Percentiles rank a stretch among this genome's conserved stretches.
These are phyloP conservation scores for Aspergillus quadricinctus DNA, from an alignment of 2,329 filamentous ascomycete species.

Conservation along the genomic window DNA sequence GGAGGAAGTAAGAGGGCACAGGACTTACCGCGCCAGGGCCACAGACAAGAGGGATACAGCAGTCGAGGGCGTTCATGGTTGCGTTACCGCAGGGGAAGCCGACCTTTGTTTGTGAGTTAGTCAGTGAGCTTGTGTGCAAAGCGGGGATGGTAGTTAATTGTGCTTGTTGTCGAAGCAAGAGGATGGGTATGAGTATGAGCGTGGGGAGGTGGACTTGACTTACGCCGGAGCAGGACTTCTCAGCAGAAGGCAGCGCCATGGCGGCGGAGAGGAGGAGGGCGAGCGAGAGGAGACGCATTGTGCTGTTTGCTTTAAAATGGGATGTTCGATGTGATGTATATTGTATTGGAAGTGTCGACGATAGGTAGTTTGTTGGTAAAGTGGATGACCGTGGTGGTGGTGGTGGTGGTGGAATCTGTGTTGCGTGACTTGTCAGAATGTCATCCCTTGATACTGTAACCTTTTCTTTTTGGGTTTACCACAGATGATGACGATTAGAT, in stretches of 20 bases:
- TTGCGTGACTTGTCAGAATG: background rate
- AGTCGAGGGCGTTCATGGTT: slow-evolving; percentile 3
- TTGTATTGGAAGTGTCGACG: background rate
- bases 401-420: background rate
- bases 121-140: background rate
- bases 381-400: background rate
- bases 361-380: background rate
- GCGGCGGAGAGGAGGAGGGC: slow-evolving; percentile 4
- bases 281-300: slow-evolving; percentile 12
- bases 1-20: background rate
- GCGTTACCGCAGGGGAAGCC: slow-evolving; percentile 4
- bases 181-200: too few species aligned
- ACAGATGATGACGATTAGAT: background rate
- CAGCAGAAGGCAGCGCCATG: slow-evolving; percentile 4
- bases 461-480: background rate
- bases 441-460: background rate
- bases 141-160: background rate
- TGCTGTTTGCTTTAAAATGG: background rate
- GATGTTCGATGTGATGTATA: background rate
- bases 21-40: background rate
- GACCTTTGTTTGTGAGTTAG: background rate
- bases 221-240: slow-evolving; percentile 7
- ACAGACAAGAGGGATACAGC: slow-evolving; percentile 9
- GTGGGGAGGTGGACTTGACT: background rate
- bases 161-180: too few species aligned